phyloP scores from a whole-genome alignment of 495 filamentous ascomycete species.

The Podospora pseudopauciseta region DNA sequence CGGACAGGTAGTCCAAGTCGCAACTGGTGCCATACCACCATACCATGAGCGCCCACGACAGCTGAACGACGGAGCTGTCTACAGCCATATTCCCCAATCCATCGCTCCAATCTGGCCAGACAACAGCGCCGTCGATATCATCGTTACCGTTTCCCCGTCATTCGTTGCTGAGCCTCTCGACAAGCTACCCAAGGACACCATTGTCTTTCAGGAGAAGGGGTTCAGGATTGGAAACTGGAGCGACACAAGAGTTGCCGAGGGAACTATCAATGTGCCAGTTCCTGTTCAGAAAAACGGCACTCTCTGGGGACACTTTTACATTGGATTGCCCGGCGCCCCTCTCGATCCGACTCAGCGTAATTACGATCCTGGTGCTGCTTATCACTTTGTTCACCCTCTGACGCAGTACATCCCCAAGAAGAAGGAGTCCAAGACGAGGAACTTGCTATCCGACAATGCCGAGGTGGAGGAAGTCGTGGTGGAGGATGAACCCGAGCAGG shows the following conservation, averaged over 20 bases:
- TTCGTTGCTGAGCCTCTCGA: constrained; percentile 65
- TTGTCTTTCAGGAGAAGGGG: constrained; percentile 74
- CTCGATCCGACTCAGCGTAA: constrained; percentile 68
- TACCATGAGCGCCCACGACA: constrained; percentile 61
- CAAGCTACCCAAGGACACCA: constrained; percentile 48
- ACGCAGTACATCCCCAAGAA: constrained; percentile 90
- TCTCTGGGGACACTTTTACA: constrained; percentile 88
- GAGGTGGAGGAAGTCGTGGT: constrained; percentile 48
- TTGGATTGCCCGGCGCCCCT: constrained; percentile 67
- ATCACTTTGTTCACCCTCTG: constrained; percentile 78
- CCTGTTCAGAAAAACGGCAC: constrained; percentile 89
- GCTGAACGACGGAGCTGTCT: constrained; percentile 58
- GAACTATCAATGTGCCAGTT: constrained; percentile 71
- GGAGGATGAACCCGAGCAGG: constrained; percentile 44
- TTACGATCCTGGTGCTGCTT: constrained; percentile 71
- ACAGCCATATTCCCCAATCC: constrained; percentile 68
- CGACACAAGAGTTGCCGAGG: constrained; percentile 73
- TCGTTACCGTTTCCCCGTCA: constrained; percentile 76
- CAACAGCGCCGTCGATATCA: constrained; percentile 75
- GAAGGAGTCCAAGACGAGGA: constrained; percentile 87
- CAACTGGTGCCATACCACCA: constrained; percentile 54
- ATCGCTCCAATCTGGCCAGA: constrained; percentile 85
- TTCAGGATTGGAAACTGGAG: constrained; percentile 79
- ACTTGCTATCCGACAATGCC: constrained; percentile 61
- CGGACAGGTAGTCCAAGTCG: constrained; percentile 43